Base-by-base conservation (phyloP, 305 asterid genomes). In the Lippia alba region DNA sequence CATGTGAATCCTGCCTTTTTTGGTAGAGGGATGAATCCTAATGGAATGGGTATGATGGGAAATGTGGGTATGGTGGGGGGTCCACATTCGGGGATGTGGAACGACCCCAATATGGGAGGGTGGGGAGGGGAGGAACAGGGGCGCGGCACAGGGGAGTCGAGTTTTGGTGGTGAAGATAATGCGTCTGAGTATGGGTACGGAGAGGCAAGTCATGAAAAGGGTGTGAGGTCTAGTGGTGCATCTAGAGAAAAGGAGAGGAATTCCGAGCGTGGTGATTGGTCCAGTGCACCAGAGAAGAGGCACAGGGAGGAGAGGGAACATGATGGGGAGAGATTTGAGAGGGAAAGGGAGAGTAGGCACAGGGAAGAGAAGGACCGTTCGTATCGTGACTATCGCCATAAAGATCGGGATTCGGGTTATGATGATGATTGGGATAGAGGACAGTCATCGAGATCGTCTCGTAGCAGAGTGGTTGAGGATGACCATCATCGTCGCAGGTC, bases 1-100 rank as follows among this genome's bases (percentile, higher is more conserved):
- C 96, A 89, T 78, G 91, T 89, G 34, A 87, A 89, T 69, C 96
- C 96, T 6, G 96, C 93, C n/a, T 89, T 89, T 63, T 87, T 89
- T 41, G 83, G 87, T 39, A 79, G 96, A 34, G 93, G 96, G 44
- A 89, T 89, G 92, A 66, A 78, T 59, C 78, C 81, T 5, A 80
- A 78, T 70, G 89, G 89, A 17, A 83, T 89, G 91, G 84, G 84
- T 36, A 87, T 86, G 88, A 89, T 89, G 87, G 85, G 84, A 51
- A 73, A 61, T 62, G 58, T 79, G 32, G 92, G 92, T 40, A 81
- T 89, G 83, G 91, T 78, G 70, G 91, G 83, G 70, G 91, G 83
- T 15, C 89, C 82, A 48, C 85, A 84, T 66, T 56, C 80, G 5
- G 96, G 93, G 69, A 82, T 87, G 94, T 89, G 91, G 91, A 70